Evolutionary conservation across 192 early-diverging fungal genomes (phyloP), one percentile per base, ranked within the genome.

Genomic region (Entrophospora sp.): DNA sequence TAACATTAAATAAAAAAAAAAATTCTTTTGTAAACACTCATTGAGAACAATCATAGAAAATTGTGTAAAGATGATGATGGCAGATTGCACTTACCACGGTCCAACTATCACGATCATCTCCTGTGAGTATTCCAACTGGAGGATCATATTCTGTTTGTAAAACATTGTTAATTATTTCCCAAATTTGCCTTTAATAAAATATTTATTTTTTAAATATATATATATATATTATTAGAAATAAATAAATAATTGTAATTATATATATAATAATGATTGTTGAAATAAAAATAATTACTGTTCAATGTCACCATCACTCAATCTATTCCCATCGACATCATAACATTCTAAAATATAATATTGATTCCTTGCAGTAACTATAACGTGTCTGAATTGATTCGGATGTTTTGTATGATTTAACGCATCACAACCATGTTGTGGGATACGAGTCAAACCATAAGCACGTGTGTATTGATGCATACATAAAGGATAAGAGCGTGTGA

Each of bases 381-480:
- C 88, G 73, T 90, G 79, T 36, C 68, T 77, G 22, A 75, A 57
- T 2, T 72, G 51, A 13, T 60, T 43, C 12, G 78, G 73, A 25
- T 83, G 77, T 53, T 77, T 71, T 0, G 73, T 51, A 59, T 85
- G 77, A 8, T 79, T 76, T 4, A 90, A 73, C 38, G 80, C 75
- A 69, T 96, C 94, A 55, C 89, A 88, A 49, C 78, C 82, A 43
- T 77, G 77, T 57, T 84, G 79, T 13, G 94, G 94, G 30, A 94
- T 85, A 42, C 94, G 83, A 4, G 91, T 92, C 49, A 89, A 76
- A 5, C 90, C 91, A 70, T 91, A 89, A 7, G 89, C 58, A 36
- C 84, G 70, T 27, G 79, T 77, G 72, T 94, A 96, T 74, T 96
- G 94, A 72, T 88, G 66, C 92, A 96, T 94, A 69, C 91, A 91